Percentiles rank a stretch among this genome's conserved stretches.
Conservation (phyloP, 2,329 filamentous ascomycete species). For the Ophiocordyceps polyrhachis-furcata region DNA sequence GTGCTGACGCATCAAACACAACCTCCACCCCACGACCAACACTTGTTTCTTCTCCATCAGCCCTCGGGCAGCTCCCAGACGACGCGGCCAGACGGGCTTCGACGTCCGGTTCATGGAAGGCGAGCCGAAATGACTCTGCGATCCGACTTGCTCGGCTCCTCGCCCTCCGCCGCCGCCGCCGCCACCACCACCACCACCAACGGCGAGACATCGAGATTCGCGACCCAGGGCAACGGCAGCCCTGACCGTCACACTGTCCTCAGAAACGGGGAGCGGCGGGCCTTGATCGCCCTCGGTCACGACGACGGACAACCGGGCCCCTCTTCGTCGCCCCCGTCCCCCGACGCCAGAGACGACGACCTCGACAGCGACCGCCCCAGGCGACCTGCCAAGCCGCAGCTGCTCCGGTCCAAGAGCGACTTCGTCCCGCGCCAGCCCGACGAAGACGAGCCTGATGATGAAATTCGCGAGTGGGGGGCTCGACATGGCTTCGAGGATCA, state of each 20-base stretch:
- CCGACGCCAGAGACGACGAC: constrained; percentile 14
- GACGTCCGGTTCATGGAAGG: constrained; percentile 7
- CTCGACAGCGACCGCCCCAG: constrained; percentile 16
- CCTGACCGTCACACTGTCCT: constrained; percentile 11
- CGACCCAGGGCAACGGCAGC: constrained; percentile 10
- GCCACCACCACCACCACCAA: constrained; percentile 9
- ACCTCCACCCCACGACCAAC: constrained; percentile 4
- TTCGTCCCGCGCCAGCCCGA: constrained; percentile 24
- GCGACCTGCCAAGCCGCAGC: constrained; percentile 27
- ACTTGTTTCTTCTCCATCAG: constrained; percentile 5
- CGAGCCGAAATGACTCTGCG: constrained; percentile 13
- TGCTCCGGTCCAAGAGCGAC: constrained; percentile 39
- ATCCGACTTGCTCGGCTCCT: constrained; percentile 14
- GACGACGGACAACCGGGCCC: constrained; percentile 14
- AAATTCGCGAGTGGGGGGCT: constrained; percentile 34
- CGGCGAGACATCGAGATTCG: constrained; percentile 13
- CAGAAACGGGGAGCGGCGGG: constrained; percentile 18
- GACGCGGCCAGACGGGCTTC: constrained; percentile 6
- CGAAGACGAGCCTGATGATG: constrained; percentile 22
- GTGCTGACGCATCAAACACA: constrained; percentile 3
- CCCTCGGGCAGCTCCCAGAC: constrained; percentile 2
- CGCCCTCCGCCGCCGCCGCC: constrained; percentile 9
- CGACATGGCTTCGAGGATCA: constrained; percentile 87
- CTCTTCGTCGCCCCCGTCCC: neutral
- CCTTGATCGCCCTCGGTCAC: constrained; percentile 26